phyloP scores from a whole-genome alignment of 2,329 filamentous ascomycete genomes.

The Diaporthe vexans region DNA sequence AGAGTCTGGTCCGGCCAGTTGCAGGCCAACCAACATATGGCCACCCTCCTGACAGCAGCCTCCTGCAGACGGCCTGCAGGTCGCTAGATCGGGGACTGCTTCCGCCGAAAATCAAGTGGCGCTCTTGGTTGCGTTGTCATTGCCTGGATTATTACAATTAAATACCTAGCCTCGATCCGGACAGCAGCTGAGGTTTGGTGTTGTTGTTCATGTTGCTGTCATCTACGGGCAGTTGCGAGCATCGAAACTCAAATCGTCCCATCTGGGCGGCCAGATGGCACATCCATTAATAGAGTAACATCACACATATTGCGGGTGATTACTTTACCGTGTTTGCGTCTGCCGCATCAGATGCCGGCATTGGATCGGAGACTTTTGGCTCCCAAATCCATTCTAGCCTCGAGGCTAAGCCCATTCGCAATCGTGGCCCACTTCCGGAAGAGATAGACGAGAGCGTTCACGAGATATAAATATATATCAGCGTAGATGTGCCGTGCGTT shows the following conservation, averaged over 20 bases:
- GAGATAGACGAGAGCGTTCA: slow-evolving; percentile 7
- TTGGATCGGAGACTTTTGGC: slow-evolving; percentile 28
- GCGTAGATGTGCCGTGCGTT: not conserved
- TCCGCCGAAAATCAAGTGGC: not conserved
- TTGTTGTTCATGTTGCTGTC: not conserved
- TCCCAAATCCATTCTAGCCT: slow-evolving; percentile 18
- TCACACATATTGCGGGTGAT: slow-evolving; percentile 13
- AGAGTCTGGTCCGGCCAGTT: slow-evolving; percentile 9
- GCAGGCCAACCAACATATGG: slow-evolving; percentile 1
- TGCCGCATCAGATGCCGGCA: slow-evolving; percentile 27
- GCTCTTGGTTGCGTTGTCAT: not conserved
- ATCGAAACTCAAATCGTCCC: not conserved
- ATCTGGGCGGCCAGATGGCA: not conserved
- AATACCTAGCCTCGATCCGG: not conserved
- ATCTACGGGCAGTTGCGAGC: not conserved
- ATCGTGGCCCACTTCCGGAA: slow-evolving; percentile 23
- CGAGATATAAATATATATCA: slow-evolving; percentile 5
- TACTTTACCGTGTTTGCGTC: slow-evolving; percentile 26
- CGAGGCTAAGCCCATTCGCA: slow-evolving; percentile 24
- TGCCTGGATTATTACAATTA: not conserved
- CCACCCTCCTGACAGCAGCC: slow-evolving; percentile 36
- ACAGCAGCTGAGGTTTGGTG: not conserved
- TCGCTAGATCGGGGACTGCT: slow-evolving; percentile 20
- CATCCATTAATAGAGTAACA: slow-evolving; percentile 9
- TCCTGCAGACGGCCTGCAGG: slow-evolving; percentile 35